Percentiles rank a stretch among this genome's conserved stretches.
phyloP scores from a whole-genome alignment of 2,329 filamentous ascomycete species.

The Cladophialophora immunda region DNA sequence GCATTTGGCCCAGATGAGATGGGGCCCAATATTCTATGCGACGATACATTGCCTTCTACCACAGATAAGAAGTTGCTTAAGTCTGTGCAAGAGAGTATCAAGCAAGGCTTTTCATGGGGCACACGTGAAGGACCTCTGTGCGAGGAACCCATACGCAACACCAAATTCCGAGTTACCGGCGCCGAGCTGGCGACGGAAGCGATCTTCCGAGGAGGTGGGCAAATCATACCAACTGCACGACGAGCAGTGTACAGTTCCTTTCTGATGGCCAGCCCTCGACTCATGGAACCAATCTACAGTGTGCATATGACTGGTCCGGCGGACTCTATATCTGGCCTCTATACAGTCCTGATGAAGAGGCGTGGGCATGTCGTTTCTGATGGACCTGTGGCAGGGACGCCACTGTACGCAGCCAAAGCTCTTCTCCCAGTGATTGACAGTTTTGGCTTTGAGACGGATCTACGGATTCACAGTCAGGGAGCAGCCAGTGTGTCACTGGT shows the following conservation, averaged over 20 bases:
- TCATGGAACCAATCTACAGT: constrained; percentile 96
- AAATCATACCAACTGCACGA: constrained; percentile 94
- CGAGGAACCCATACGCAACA: constrained; percentile 98
- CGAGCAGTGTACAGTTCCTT: constrained; percentile 95
- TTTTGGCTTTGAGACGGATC: constrained; percentile 97
- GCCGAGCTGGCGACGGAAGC: constrained; percentile 85
- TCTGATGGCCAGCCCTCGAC: constrained; percentile 91
- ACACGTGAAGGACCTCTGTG: constrained; percentile 94
- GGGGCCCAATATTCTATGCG: constrained; percentile 93
- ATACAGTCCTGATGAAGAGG: constrained; percentile 87
- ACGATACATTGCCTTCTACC: constrained; percentile 93
- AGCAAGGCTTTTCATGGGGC: constrained; percentile 97
- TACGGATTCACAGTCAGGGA: constrained; percentile 94
- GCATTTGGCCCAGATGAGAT: constrained; percentile 96
- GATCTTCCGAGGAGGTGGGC: constrained; percentile 93
- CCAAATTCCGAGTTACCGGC: constrained; percentile 96
- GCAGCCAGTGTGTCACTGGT: constrained; percentile 89
- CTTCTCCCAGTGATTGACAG: constrained; percentile 95
- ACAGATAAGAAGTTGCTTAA: constrained; percentile 91
- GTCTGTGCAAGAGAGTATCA: constrained; percentile 88
- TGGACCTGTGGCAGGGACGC: constrained; percentile 91
- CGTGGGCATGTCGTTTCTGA: constrained; percentile 95
- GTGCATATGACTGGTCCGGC: constrained; percentile 93
- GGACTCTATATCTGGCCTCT: constrained; percentile 85
- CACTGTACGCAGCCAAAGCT: constrained; percentile 89